Conservation (phyloP, 305 asterid genomes). For the Fraxinus xanthoxyloides region DNA sequence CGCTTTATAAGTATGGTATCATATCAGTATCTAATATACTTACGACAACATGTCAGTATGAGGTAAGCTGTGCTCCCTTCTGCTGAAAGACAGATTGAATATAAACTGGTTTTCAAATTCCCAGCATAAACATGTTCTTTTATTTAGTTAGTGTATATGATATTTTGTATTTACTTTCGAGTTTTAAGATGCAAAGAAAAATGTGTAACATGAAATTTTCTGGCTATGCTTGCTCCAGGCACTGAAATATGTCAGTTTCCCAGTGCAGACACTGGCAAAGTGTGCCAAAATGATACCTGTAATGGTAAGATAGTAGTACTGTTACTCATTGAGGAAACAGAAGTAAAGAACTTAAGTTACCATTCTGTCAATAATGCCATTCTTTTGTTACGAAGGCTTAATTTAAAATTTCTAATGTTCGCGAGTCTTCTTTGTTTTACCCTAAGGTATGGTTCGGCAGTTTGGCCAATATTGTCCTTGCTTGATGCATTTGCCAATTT, state of each 20-base stretch:
- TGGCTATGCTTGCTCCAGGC: slow-evolving; percentile 59
- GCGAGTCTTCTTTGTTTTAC: neutral
- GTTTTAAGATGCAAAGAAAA: slow-evolving; percentile 16
- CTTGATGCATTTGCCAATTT: neutral
- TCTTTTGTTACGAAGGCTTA: neutral
- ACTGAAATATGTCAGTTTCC: slow-evolving; percentile 97
- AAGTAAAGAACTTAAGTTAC: neutral
- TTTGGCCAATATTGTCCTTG: neutral
- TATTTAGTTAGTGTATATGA: slow-evolving; percentile 4
- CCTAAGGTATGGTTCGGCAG: neutral
- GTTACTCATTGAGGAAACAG: slow-evolving; percentile 12
- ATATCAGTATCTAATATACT: slow-evolving; percentile 93
- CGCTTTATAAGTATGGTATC: slow-evolving; percentile 71
- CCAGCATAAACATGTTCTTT: slow-evolving; percentile 1
- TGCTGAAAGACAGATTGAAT: slow-evolving; percentile 5
- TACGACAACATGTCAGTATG: slow-evolving; percentile 97
- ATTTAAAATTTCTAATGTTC: neutral
- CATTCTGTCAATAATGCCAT: neutral
- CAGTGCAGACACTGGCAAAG: slow-evolving; percentile 96
- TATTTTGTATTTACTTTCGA: neutral
- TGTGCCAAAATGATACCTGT: slow-evolving; percentile 99
- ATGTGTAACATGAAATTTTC: slow-evolving; percentile 18
- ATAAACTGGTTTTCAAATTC: neutral
- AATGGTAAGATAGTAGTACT: slow-evolving; percentile 63
- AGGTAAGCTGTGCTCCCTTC: slow-evolving; percentile 48